phyloP scores from a whole-genome alignment of 345 rosid genomes.

The Erodium maritimum region DNA sequence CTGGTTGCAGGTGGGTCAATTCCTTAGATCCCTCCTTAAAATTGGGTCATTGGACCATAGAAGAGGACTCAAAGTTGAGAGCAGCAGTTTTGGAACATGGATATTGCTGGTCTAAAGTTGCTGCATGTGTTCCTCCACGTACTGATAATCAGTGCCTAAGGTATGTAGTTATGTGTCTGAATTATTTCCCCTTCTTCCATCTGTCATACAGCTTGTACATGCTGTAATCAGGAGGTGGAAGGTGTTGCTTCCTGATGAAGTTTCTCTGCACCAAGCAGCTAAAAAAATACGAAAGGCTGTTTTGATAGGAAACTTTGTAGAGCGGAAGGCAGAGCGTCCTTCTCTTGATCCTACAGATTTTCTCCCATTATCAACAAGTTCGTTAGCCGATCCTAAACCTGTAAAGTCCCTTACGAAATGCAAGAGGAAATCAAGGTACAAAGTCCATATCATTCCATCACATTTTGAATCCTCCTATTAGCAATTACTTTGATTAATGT shows the following conservation, averaged over 20 bases:
- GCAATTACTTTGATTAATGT: background rate
- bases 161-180: slow-evolving; percentile 17
- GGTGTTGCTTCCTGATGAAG: slow-evolving; percentile 50
- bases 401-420: slow-evolving; percentile 18
- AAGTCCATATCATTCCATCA: background rate
- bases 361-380: slow-evolving; percentile 17
- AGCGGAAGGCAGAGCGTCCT: slow-evolving; percentile 74
- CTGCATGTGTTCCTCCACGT: slow-evolving; percentile 46
- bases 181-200: background rate
- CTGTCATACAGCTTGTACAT: background rate
- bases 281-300: slow-evolving; percentile 37
- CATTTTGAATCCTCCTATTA: background rate
- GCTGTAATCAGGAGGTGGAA: slow-evolving; percentile 61
- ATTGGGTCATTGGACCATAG: slow-evolving; percentile 50
- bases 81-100: slow-evolving; percentile 55
- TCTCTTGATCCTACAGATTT: slow-evolving; percentile 47
- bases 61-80: slow-evolving; percentile 60
- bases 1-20: slow-evolving; percentile 61
- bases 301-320: slow-evolving; percentile 70
- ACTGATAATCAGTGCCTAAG: slow-evolving; percentile 82
- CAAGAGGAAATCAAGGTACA: slow-evolving; percentile 43
- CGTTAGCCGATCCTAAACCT: slow-evolving; percentile 15
- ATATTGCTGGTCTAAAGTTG: slow-evolving; percentile 66
- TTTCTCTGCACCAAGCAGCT: slow-evolving; percentile 47
- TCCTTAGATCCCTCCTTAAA: slow-evolving; percentile 64